A percentile compares a stretch with the other conserved stretches of the same genome.
These are phyloP conservation scores for Citrus unshiu DNA, from an alignment of 345 rosid genomes.

Conservation along the genomic window DNA sequence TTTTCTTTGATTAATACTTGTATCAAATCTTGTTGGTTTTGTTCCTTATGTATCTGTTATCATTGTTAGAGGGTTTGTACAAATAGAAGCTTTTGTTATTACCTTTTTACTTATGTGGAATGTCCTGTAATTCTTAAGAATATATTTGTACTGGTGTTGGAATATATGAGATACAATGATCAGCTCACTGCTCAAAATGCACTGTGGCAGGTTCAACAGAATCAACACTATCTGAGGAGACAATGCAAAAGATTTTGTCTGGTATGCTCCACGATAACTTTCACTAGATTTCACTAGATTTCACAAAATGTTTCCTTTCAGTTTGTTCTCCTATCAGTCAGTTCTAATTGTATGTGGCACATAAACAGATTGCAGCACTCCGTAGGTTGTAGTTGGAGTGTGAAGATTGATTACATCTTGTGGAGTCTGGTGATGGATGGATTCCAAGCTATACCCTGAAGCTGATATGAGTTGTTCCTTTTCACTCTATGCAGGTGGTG, in stretches of 20 bases:
- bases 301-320: constrained; percentile 2
- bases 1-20: neutral
- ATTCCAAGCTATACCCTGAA: neutral
- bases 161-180: neutral
- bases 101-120: neutral
- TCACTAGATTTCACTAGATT: neutral
- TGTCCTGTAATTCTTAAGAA: neutral
- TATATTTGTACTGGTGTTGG: neutral
- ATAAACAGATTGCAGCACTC: constrained; percentile 5
- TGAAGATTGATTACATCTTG: neutral
- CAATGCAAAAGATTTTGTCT: constrained; percentile 54
- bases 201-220: constrained; percentile 43
- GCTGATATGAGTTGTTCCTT: constrained; percentile 3
- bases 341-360: neutral
- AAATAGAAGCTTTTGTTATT: neutral
- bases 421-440: constrained; percentile 1
- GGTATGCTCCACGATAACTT: constrained; percentile 31
- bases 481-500: constrained; percentile 37
- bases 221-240: constrained; percentile 57
- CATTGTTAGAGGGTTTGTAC: neutral
- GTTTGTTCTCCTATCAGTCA: neutral
- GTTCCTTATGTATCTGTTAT: neutral
- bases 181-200: neutral
- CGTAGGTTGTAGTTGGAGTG: constrained; percentile 10
- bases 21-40: neutral